Evolutionary conservation across 2,329 filamentous ascomycete species (phyloP).

Genomic region (Pseudogymnoascus sp.): DNA sequence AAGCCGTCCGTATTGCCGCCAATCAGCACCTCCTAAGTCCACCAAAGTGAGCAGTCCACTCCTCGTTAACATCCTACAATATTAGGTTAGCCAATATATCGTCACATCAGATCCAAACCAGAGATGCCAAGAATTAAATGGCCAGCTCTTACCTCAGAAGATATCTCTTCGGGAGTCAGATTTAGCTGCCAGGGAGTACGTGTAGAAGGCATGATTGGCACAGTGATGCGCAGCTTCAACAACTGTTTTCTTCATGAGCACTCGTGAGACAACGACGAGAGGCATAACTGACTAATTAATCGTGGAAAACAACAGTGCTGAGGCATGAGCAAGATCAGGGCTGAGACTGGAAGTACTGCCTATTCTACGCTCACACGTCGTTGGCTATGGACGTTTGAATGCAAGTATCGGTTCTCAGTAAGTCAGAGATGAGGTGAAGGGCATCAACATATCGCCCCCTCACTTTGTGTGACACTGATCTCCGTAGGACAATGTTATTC

Average conservation of each 20-base stretch:
- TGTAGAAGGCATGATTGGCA: neutral
- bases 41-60: neutral
- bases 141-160: neutral
- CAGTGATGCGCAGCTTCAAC: neutral
- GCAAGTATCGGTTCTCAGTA: neutral
- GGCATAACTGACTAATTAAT: neutral
- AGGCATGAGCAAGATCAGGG: neutral
- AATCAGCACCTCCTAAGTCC: neutral
- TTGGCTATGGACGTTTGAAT: neutral
- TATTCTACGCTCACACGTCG: neutral
- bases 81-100: neutral
- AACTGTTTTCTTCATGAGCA: neutral
- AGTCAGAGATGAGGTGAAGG: neutral
- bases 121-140: neutral
- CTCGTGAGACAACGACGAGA: neutral
- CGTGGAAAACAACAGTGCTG: neutral
- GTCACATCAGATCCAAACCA: neutral
- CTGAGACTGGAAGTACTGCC: neutral
- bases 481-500: neutral
- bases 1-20: slow-evolving; percentile 1
- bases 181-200: neutral
- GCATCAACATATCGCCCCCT: neutral
- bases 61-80: neutral
- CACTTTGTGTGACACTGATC: neutral
- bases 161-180: neutral